Percentiles rank a stretch among this genome's conserved stretches.
These are phyloP conservation scores for Limonium bicolor DNA, from an alignment of 148 eudicot genomes.

Conservation along the genomic window DNA sequence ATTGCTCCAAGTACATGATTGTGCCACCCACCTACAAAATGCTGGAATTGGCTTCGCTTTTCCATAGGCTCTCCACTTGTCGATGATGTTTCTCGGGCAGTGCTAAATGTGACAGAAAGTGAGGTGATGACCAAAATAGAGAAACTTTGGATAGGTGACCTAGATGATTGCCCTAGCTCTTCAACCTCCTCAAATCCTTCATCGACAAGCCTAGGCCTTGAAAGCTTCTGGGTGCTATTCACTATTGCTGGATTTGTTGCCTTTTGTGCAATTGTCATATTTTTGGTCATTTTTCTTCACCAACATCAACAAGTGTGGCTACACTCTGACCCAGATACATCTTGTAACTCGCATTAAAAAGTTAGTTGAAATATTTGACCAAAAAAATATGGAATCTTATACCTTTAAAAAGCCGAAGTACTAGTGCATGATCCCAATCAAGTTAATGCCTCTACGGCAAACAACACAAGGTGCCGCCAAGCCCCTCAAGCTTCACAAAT, in stretches of 20 bases:
- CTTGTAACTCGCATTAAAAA: constrained; percentile 1
- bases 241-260: constrained; percentile 25
- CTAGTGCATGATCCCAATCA: background rate
- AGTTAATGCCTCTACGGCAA: constrained; percentile 6
- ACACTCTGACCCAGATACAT: constrained; percentile 7
- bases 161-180: constrained; percentile 12
- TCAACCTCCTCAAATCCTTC: constrained; percentile 9
- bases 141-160: constrained; percentile 10
- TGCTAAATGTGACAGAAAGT: constrained; percentile 20
- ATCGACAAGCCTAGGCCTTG: constrained; percentile 17
- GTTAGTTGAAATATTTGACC: constrained; percentile 8
- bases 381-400: constrained; percentile 8
- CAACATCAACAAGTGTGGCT: constrained; percentile 13
- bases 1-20: constrained; percentile 24
- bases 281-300: constrained; percentile 16
- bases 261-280: constrained; percentile 14
- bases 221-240: constrained; percentile 42
- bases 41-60: constrained; percentile 44
- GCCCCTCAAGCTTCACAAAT: constrained; percentile 12
- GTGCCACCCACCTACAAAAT: constrained; percentile 27
- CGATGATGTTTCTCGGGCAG: constrained; percentile 16
- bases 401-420: constrained; percentile 8
- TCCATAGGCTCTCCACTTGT: constrained; percentile 23
- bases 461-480: too few species aligned
- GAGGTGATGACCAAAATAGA: constrained; percentile 8